A percentile compares a stretch with the other conserved stretches of the same genome.
phyloP scores from a whole-genome alignment of 805 yeast genomes.

The Saccharomycopsis capsularis region DNA sequence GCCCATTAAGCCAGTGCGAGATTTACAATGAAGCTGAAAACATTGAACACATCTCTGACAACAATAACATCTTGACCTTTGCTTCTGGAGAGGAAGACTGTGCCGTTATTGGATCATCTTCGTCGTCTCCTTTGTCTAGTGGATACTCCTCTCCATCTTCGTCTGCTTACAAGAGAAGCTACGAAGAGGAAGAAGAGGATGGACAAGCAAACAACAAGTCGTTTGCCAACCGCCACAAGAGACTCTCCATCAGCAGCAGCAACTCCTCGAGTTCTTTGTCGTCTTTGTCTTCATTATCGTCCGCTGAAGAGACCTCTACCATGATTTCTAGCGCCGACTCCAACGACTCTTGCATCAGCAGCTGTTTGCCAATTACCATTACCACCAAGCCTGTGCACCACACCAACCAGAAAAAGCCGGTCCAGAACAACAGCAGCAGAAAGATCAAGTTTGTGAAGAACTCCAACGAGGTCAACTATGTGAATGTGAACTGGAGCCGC shows the following conservation, averaged over 20 bases:
- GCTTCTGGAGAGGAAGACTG: background rate
- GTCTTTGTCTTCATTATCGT: background rate
- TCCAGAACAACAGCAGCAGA: background rate
- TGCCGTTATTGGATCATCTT: background rate
- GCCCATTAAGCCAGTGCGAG: constrained; percentile 12
- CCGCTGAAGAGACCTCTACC: background rate
- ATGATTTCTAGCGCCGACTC: background rate
- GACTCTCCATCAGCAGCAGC: background rate
- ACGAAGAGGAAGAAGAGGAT: background rate
- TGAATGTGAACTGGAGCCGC: background rate
- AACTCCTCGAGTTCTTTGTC: constrained; percentile 7
- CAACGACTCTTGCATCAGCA: background rate
- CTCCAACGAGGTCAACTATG: background rate
- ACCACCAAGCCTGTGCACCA: background rate
- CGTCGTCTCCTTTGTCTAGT: background rate
- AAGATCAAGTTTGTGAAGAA: background rate
- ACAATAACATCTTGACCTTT: background rate
- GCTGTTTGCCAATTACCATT: background rate
- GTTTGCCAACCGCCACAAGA: background rate
- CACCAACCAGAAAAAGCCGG: background rate
- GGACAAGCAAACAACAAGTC: background rate
- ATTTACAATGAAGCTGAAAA: background rate
- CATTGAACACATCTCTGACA: background rate
- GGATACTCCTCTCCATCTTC: background rate
- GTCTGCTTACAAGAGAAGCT: background rate